A percentile compares a stretch with the other conserved stretches of the same genome.
Evolutionary conservation across 2,329 filamentous ascomycete species (phyloP).

Genomic region (Drechslerella coelobrocha): DNA sequence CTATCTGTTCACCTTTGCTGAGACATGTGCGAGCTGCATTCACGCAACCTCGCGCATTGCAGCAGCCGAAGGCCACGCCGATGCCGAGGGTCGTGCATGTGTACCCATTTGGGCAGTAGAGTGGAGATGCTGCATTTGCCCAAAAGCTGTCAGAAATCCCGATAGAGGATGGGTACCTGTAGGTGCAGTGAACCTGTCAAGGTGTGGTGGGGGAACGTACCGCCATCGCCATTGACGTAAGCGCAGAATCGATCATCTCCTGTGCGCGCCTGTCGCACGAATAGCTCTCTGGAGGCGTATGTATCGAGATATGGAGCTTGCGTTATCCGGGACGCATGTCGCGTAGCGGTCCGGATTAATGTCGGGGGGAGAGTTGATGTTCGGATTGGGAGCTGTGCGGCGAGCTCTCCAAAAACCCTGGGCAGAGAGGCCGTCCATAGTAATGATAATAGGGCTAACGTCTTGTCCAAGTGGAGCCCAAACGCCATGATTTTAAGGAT

Average conservation of each 20-base stretch:
- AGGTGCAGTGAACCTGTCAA: neutral
- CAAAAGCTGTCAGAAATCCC: neutral
- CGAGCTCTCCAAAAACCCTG: neutral
- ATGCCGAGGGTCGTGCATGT: conserved; percentile 22
- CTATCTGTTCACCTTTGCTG: conserved; percentile 6
- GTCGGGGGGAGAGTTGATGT: neutral
- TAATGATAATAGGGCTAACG: neutral
- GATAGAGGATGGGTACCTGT: neutral
- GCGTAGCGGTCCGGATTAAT: neutral
- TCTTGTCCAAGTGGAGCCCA: too few species aligned
- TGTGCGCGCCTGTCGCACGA: conserved; percentile 13
- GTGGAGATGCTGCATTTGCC: conserved; percentile 34
- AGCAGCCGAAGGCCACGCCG: conserved; percentile 31
- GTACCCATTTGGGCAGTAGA: conserved; percentile 28
- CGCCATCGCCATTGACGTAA: conserved; percentile 31
- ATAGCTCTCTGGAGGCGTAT: conserved; percentile 12
- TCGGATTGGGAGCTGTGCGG: neutral
- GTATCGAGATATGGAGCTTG: conserved; percentile 2
- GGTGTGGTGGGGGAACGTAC: conserved; percentile 9
- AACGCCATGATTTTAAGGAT: too few species aligned
- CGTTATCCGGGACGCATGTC: conserved; percentile 26
- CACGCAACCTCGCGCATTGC: conserved; percentile 10
- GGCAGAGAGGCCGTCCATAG: neutral
- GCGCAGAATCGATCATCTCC: conserved; percentile 28
- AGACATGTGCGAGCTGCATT: conserved; percentile 28